Percentiles rank a stretch among this genome's conserved stretches.
Evolutionary conservation across 179 eudicot species (phyloP).

Genomic region (Vitellaria paradoxa): DNA sequence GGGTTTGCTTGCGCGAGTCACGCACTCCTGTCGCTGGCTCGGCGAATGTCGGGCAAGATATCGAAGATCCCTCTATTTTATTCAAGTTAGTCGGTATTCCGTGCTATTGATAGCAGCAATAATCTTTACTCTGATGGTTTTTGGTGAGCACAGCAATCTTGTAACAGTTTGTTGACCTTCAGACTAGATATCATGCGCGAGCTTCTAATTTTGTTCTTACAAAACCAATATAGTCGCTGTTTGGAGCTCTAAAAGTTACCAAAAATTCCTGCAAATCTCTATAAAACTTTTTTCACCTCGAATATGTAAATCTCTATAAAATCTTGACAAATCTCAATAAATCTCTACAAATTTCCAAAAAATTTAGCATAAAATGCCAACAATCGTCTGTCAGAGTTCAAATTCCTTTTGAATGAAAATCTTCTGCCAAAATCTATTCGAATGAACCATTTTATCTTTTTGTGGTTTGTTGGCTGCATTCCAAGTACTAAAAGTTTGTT

Average conservation of each 20-base stretch:
- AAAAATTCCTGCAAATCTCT: background rate
- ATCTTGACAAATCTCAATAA: background rate
- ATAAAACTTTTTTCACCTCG: background rate
- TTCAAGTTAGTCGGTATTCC: slow-evolving; percentile 20
- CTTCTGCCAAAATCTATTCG: too few relatives aligned
- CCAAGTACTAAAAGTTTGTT: too few relatives aligned
- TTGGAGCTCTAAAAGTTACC: too few relatives aligned
- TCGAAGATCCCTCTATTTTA: slow-evolving; percentile 16
- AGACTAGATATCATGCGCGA: background rate
- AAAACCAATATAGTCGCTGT: background rate
- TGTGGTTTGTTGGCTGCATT: too few relatives aligned
- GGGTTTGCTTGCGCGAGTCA: slow-evolving; percentile 10
- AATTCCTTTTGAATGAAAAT: too few relatives aligned
- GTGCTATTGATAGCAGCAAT: slow-evolving; percentile 14
- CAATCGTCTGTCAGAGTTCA: too few relatives aligned
- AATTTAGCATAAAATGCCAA: too few relatives aligned
- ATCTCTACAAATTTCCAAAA: too few relatives aligned
- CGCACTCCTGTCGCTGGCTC: slow-evolving; percentile 16
- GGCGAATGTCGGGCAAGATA: slow-evolving; percentile 13
- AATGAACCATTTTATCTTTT: too few relatives aligned
- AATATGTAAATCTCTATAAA: background rate
- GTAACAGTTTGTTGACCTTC: background rate
- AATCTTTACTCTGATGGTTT: slow-evolving; percentile 16
- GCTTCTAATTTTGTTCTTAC: background rate
- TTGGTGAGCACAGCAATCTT: slow-evolving; percentile 22